Conservation (phyloP, 129 eudicot species). For the Erigeron canadensis region DNA sequence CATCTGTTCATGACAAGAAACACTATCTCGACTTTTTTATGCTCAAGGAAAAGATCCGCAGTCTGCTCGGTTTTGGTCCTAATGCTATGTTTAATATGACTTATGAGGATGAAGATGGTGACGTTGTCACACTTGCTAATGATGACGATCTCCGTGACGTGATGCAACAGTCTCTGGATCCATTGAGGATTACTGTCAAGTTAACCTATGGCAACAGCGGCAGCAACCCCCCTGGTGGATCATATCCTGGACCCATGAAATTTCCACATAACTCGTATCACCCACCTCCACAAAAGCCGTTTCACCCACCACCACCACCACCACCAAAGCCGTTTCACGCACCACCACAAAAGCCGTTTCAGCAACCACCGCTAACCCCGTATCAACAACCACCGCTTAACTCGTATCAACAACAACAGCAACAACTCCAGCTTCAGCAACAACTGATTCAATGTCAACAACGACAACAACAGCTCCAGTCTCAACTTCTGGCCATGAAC, state of each 20-base stretch:
- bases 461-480: too few relatives aligned
- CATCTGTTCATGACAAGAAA: slow-evolving; percentile 31
- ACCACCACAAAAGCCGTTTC: too few relatives aligned
- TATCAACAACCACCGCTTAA: too few relatives aligned
- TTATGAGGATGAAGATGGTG: slow-evolving; percentile 82
- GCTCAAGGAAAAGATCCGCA: slow-evolving; percentile 53
- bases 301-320: too few relatives aligned
- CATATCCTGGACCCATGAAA: slow-evolving; percentile 24
- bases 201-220: slow-evolving; percentile 28
- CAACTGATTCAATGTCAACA: too few relatives aligned
- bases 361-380: too few relatives aligned
- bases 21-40: slow-evolving; percentile 44
- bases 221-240: slow-evolving; percentile 24
- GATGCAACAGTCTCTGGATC: slow-evolving; percentile 63
- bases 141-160: slow-evolving; percentile 81
- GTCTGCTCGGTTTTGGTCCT: slow-evolving; percentile 53
- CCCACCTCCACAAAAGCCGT: too few relatives aligned
- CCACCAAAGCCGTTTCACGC: too few relatives aligned
- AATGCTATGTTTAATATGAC: slow-evolving; percentile 51
- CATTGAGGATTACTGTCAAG: slow-evolving; percentile 63
- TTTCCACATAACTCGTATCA: too few relatives aligned
- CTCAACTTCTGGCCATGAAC: too few relatives aligned
- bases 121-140: slow-evolving; percentile 70
- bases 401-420: too few relatives aligned
- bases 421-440: too few relatives aligned